A percentile compares a stretch with the other conserved stretches of the same genome.
Conservation (phyloP, 768 basidiomycete genomes). For the Russula ochroleuca region DNA sequence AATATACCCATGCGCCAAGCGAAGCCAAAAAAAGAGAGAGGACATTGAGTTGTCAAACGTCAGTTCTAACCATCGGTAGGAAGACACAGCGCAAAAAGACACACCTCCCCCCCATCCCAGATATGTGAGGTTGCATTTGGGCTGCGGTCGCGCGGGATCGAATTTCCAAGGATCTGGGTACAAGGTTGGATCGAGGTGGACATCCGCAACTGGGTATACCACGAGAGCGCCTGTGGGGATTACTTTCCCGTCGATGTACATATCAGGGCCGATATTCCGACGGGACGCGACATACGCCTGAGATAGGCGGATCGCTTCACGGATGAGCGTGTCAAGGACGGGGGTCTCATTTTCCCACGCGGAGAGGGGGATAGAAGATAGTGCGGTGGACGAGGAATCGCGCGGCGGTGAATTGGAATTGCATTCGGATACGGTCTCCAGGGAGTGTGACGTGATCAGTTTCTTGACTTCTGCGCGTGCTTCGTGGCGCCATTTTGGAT, state of each 20-base stretch:
- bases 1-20: slow-evolving; percentile 7
- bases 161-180: slow-evolving; percentile 78
- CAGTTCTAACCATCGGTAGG: neutral
- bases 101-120: slow-evolving; percentile 79
- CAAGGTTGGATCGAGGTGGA: slow-evolving; percentile 67
- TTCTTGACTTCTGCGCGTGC: slow-evolving; percentile 57
- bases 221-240: slow-evolving; percentile 73
- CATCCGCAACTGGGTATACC: slow-evolving; percentile 75
- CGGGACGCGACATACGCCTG: slow-evolving; percentile 81
- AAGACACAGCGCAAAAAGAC: too few relatives aligned
- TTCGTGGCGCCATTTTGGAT: slow-evolving; percentile 59
- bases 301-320: slow-evolving; percentile 72
- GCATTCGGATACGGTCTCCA: slow-evolving; percentile 12
- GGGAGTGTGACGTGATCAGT: slow-evolving; percentile 38
- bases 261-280: slow-evolving; percentile 68
- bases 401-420: slow-evolving; percentile 2
- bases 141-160: slow-evolving; percentile 50
- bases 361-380: slow-evolving; percentile 59
- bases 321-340: slow-evolving; percentile 65
- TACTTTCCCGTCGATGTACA: slow-evolving; percentile 61
- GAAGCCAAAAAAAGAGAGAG: neutral
- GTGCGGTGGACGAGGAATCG: slow-evolving; percentile 41
- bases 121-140: slow-evolving; percentile 54
- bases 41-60: neutral
- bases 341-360: slow-evolving; percentile 70